phyloP scores from a whole-genome alignment of 495 filamentous ascomycete species.

The Hypomontagnella monticulosa region DNA sequence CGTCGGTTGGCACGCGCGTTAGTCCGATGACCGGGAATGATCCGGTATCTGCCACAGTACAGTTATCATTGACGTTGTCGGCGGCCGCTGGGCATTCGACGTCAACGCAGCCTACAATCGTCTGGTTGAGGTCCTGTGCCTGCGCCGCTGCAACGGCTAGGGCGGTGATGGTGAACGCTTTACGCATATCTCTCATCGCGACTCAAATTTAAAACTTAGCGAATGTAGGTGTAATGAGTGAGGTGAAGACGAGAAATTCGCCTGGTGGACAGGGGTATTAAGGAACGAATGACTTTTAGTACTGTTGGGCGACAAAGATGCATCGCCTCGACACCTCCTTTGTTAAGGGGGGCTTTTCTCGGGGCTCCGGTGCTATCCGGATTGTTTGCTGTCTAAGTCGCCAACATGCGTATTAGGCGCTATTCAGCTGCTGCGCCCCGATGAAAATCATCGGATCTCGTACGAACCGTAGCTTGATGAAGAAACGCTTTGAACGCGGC shows the following conservation, averaged over 20 bases:
- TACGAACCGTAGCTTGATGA: no score
- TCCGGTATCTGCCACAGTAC: slow-evolving; percentile 31
- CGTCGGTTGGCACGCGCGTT: slow-evolving; percentile 23
- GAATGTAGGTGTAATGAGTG: background rate
- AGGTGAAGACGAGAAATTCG: background rate
- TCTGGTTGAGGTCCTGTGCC: slow-evolving; percentile 36
- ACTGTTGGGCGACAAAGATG: no score
- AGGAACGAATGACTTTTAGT: no score
- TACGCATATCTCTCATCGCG: slow-evolving; percentile 8
- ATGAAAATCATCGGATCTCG: no score
- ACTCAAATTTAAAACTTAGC: background rate
- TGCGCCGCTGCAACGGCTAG: slow-evolving; percentile 2
- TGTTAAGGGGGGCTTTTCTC: no score
- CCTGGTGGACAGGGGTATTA: no score
- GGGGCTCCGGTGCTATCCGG: no score
- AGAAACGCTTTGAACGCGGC: no score
- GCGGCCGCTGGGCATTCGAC: slow-evolving; percentile 30
- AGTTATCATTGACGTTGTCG: slow-evolving; percentile 30
- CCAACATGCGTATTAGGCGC: no score
- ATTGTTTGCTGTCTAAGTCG: no score
- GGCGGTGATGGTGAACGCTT: slow-evolving; percentile 3
- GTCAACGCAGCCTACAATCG: slow-evolving; percentile 40
- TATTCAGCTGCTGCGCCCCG: no score
- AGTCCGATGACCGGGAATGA: slow-evolving; percentile 36
- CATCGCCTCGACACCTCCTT: no score